A percentile compares a stretch with the other conserved stretches of the same genome.
Evolutionary conservation across 2,329 filamentous ascomycete species (phyloP).

Genomic region (Alternaria sp.): DNA sequence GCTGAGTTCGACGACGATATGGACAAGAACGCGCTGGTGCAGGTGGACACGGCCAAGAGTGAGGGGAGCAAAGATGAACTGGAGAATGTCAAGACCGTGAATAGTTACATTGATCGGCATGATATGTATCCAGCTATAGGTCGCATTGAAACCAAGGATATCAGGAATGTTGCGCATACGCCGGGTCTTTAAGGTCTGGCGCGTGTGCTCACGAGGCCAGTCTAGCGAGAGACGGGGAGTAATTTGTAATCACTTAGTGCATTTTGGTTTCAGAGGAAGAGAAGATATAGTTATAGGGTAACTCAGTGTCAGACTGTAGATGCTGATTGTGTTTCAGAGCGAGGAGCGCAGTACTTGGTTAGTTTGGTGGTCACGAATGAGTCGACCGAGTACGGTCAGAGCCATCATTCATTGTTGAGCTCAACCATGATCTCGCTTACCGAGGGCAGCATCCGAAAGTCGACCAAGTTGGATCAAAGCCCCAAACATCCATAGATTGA

Average conservation of each 20-base stretch:
- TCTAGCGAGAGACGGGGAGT: neutral
- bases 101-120: conserved; percentile 50
- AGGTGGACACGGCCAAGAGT: conserved; percentile 35
- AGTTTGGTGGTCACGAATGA: too few relatives aligned
- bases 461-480: neutral
- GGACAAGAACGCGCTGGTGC: conserved; percentile 34
- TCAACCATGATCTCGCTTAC: neutral
- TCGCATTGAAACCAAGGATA: conserved; percentile 49
- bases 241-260: neutral
- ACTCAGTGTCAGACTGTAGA: neutral
- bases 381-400: neutral
- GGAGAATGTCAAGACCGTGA: conserved; percentile 38
- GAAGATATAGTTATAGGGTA: neutral
- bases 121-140: conserved; percentile 50
- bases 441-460: neutral
- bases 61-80: conserved; percentile 26
- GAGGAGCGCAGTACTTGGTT: too few relatives aligned
- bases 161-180: conserved; percentile 39
- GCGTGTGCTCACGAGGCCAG: neutral
- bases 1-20: neutral
- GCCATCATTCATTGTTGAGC: neutral
- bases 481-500: neutral
- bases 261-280: neutral
- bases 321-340: neutral
- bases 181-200: neutral